Evolutionary conservation across 192 early-diverging fungal species (phyloP), one percentile per base, ranked within the genome.

Genomic region (Piromyces finnis): DNA sequence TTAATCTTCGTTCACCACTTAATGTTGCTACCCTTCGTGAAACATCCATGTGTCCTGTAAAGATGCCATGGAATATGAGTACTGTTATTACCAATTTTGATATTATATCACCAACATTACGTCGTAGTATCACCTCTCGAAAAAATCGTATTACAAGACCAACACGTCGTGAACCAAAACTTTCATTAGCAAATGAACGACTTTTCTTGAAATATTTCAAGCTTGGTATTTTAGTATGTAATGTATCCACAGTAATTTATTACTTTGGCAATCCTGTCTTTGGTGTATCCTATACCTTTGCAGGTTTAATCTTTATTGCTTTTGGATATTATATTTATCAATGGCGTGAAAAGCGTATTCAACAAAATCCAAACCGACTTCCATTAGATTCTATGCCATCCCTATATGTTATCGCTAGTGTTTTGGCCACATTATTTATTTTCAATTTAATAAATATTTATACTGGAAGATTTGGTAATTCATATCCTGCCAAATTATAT

Each of bases 131-230:
- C 4, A 68, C 51, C 26, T 22, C 51, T 11, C 22, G 51, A 11
- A 68, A 26, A n/a, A 68, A 68, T n/a, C 51, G 51, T 68, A 68
- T 68, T 1, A 17, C 18, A 11, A 68, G 51, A 68, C 51, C 51
- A 9, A 68, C 51, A 9, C 51, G 51, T 68, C 51, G 51, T 68
- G 94, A 95, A 80, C 92, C 94, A 18, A 95, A 95, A 86, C 91
- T 94, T 12, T 94, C 91, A 79, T 93, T 95, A 85, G 94, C 94
- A 68, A 95, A 95, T 81, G 94, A 95, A 84, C 87, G 94, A 59
- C 94, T 94, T 0, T 95, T 94, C 83, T 87, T 95, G 59, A 68
- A 68, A 68, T 68, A 68, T 27, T 68, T 22, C 22, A 68, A 68
- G n/a, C 9, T 68, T 26, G 51, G 51, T 68, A 17, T 68, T 5